Percentiles rank a stretch among this genome's conserved stretches.
Evolutionary conservation across 108 stramenopile genomes (phyloP).

Genomic region (Pelagomonas calceolata): DNA sequence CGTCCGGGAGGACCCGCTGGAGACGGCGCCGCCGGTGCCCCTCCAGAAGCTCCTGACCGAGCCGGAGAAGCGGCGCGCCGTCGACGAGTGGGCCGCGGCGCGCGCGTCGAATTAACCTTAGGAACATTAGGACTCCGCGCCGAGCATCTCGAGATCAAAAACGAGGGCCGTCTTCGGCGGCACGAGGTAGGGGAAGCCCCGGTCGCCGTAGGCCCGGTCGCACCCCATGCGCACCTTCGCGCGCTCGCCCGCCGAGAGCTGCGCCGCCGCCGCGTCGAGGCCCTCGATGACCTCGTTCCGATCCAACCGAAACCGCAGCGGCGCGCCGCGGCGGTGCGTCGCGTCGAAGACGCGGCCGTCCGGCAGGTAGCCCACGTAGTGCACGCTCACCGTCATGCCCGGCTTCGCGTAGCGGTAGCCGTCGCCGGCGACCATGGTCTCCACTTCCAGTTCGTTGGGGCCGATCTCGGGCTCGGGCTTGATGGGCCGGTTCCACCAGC

Average conservation of each 20-base stretch:
- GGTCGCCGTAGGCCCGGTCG: neutral
- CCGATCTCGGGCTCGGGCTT: neutral
- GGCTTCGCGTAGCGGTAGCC: neutral
- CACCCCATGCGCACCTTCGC: neutral
- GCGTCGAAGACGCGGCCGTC: neutral
- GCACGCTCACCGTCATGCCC: neutral
- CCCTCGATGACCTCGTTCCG: neutral
- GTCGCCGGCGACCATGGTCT: neutral
- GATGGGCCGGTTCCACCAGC: neutral
- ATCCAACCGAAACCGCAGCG: neutral
- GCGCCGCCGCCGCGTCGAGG: neutral
- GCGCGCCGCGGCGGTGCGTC: neutral
- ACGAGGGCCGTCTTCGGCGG: neutral
- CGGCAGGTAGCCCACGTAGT: neutral
- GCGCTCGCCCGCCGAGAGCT: neutral
- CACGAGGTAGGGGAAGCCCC: conserved; percentile 1
- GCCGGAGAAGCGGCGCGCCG: too few species aligned
- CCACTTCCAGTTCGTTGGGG: neutral
- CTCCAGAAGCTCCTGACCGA: too few species aligned
- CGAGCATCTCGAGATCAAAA: too few species aligned
- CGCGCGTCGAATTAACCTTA: too few species aligned
- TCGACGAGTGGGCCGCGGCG: too few species aligned
- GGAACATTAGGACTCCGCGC: too few species aligned
- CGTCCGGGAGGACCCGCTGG: too few species aligned
- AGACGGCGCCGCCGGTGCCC: too few species aligned